Base-by-base conservation (phyloP, 768 basidiomycete species). In the Boletus vinaceobasis region DNA sequence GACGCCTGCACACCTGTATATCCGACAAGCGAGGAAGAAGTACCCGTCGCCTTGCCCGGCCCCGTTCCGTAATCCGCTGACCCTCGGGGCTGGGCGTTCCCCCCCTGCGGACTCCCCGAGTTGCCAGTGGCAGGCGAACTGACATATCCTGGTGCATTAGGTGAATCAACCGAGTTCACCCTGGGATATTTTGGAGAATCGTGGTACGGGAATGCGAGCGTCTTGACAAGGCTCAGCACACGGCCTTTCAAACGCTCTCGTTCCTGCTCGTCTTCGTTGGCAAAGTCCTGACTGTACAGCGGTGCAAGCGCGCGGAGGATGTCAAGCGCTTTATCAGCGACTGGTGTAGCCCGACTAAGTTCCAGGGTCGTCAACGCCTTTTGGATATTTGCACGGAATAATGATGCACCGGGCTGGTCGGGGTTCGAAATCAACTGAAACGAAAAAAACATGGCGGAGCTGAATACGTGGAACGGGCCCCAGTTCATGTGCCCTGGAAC, bases 361-460 rank as follows among this genome's bases (percentile, higher is more conserved):
- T 87, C 86, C 29, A 91, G 76, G 19, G 83, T 84, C 13, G 74
- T 66, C 56, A 86, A 78, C 14, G 86, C 84, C 66, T 85, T 87
- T 61, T 79, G 80, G 63, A 93, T 87, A 62, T 85, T 87, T 33
- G 80, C 79, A 19, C 89, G 86, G 73, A 90, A 90, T 35, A 89
- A 75, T 29, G 81, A 81, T 40, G 87, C 87, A 26, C 87, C 89
- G 43, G 87, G 86, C 59, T 90, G 88, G 57, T 88, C 87, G 48
- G 88, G 86, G 62, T 88, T 85, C 35, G 85, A 80, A 62, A 91
- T 86, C 46, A 92, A 79, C 63, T 92, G 89, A 73, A 91, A 91
- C n/a, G 88, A 87, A 79, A 92, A 90, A 73, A 92, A 92, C 85
- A 92, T 90, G 46, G 88, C 88, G 19, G 90, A 88, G 45, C 86